phyloP scores from a whole-genome alignment of 148 eudicot genomes.

The Dysphania ambrosioides region DNA sequence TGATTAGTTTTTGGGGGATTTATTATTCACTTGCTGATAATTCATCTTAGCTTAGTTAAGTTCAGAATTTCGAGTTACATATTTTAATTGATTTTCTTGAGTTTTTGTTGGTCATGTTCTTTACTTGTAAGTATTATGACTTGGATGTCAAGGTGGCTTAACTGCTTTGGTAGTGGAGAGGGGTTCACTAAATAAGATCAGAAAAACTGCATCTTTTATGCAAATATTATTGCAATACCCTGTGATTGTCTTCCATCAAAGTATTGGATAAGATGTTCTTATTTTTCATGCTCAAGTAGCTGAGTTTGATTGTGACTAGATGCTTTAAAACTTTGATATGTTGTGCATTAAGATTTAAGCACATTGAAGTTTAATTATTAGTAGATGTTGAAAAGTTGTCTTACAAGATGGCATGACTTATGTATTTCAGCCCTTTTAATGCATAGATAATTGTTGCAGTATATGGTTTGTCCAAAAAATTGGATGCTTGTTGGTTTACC shows the following conservation, averaged over 20 bases:
- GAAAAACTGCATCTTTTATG: background rate
- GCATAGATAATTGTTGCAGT: background rate
- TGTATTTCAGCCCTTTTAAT: background rate
- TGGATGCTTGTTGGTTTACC: background rate
- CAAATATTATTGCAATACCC: background rate
- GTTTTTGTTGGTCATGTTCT: background rate
- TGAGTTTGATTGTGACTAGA: background rate
- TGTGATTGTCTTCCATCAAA: background rate
- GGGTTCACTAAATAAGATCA: background rate
- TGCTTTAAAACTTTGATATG: background rate
- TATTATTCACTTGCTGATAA: no score
- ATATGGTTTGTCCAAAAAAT: constrained; percentile 5
- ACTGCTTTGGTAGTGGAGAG: background rate
- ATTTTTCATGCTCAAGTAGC: background rate
- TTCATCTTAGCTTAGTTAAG: background rate
- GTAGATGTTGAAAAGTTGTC: no score
- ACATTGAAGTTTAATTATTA: background rate
- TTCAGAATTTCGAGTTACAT: background rate
- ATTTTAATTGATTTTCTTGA: background rate
- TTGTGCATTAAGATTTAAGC: no score
- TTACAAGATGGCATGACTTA: background rate
- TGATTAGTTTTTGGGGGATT: background rate
- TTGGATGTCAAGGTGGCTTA: background rate
- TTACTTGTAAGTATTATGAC: background rate
- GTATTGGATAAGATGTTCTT: background rate